A percentile compares a stretch with the other conserved stretches of the same genome.
Conservation (phyloP, 2,329 filamentous ascomycete species). For the Ophidiomyces ophidiicola region DNA sequence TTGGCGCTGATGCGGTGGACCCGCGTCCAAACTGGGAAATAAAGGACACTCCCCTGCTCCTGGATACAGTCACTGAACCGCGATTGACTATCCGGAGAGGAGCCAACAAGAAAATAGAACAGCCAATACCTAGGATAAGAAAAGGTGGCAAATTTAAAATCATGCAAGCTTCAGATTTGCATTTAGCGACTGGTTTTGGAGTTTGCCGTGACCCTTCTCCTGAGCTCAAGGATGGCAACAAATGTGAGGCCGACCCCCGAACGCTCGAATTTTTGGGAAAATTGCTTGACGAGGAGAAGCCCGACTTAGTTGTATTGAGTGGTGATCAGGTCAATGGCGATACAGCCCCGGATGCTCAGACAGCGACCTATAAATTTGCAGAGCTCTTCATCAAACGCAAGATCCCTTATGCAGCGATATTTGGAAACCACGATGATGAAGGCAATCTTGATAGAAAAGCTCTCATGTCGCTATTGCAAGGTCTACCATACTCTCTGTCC, state of each 20-base stretch:
- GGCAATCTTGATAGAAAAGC: conserved; percentile 60
- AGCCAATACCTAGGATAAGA: conserved; percentile 62
- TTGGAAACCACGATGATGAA: conserved; percentile 96
- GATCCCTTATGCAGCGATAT: conserved; percentile 86
- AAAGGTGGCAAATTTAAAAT: conserved; percentile 96
- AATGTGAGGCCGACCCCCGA: conserved; percentile 81
- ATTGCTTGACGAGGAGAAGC: conserved; percentile 82
- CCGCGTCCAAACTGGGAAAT: conserved; percentile 76
- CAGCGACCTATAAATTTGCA: conserved; percentile 85
- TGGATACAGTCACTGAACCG: conserved; percentile 52
- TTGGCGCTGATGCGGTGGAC: conserved; percentile 83
- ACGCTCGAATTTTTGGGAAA: conserved; percentile 79
- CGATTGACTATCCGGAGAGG: conserved; percentile 71
- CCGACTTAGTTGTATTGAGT: conserved; percentile 79
- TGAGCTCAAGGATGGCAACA: conserved; percentile 51
- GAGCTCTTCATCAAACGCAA: conserved; percentile 72
- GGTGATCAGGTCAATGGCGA: conserved; percentile 96
- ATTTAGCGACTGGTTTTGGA: conserved; percentile 81
- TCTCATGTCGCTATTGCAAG: conserved; percentile 77
- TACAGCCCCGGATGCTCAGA: conserved; percentile 80
- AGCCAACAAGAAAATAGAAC: conserved; percentile 49
- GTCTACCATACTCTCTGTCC: conserved; percentile 82
- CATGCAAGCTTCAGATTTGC: conserved; percentile 87
- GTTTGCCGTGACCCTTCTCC: conserved; percentile 77
- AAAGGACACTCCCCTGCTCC: conserved; percentile 57